Conservation (phyloP, 208 protist genomes). For the Porcisia hertigi region DNA sequence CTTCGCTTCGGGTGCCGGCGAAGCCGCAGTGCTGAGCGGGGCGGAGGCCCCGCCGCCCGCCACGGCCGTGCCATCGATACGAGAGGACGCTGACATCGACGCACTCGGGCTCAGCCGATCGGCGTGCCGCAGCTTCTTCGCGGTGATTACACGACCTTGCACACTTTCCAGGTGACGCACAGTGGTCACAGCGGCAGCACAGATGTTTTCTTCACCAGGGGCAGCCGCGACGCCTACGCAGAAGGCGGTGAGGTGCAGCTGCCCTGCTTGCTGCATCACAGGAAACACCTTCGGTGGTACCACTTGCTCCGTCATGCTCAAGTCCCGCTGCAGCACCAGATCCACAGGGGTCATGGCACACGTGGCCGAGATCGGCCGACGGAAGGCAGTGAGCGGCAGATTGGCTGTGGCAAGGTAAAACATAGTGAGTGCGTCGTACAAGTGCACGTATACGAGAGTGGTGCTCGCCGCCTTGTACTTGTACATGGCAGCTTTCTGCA, state of each 20-base stretch:
- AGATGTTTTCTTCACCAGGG: background rate
- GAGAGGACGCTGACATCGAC: background rate
- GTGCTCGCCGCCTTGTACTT: slow-evolving; percentile 56
- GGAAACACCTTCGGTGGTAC: slow-evolving; percentile 76
- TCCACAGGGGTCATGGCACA: slow-evolving; percentile 66
- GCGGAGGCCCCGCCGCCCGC: background rate
- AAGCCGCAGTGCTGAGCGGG: background rate
- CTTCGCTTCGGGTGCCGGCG: background rate
- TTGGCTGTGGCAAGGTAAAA: slow-evolving; percentile 81
- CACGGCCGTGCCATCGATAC: background rate
- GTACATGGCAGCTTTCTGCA: slow-evolving; percentile 49
- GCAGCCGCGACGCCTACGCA: slow-evolving; percentile 48
- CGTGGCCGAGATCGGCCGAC: slow-evolving; percentile 65
- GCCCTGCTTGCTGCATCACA: slow-evolving; percentile 68
- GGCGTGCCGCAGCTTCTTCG: slow-evolving; percentile 71
- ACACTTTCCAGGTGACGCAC: slow-evolving; percentile 14
- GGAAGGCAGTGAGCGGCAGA: slow-evolving; percentile 68
- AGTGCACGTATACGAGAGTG: slow-evolving; percentile 72
- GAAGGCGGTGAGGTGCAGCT: slow-evolving; percentile 87
- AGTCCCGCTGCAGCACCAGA: slow-evolving; percentile 68
- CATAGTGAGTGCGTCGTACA: slow-evolving; percentile 89
- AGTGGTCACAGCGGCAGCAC: slow-evolving; percentile 6
- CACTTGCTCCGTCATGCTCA: slow-evolving; percentile 69
- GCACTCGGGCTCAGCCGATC: slow-evolving; percentile 28
- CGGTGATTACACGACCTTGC: slow-evolving; percentile 55